These are phyloP conservation scores for Phytophthora aleatoria DNA, from an alignment of 352 stramenopile genomes.

Conservation along the genomic window DNA sequence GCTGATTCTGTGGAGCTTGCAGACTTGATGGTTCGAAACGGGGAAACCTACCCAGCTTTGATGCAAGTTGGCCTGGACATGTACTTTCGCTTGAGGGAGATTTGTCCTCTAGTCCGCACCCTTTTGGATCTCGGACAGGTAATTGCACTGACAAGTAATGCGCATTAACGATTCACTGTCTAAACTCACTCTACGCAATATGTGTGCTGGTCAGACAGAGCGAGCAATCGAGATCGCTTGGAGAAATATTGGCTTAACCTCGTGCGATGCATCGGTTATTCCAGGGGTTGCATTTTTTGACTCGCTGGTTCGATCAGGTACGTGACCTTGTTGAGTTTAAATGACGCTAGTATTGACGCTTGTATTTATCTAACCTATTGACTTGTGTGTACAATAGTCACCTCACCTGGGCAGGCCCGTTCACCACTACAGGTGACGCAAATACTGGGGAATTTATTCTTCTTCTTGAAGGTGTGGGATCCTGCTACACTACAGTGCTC, in stretches of 20 bases:
- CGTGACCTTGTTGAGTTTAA: slow-evolving; percentile 1
- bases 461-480: slow-evolving; percentile 67
- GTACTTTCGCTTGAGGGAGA: slow-evolving; percentile 61
- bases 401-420: slow-evolving; percentile 17
- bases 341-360: no score
- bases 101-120: slow-evolving; percentile 47
- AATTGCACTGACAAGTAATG: slow-evolving; percentile 5
- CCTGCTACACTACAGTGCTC: slow-evolving; percentile 33
- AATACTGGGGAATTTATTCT: slow-evolving; percentile 52
- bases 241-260: slow-evolving; percentile 44
- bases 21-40: slow-evolving; percentile 48
- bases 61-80: slow-evolving; percentile 72
- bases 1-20: slow-evolving; percentile 64
- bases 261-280: slow-evolving; percentile 46
- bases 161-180: neutral
- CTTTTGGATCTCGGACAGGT: slow-evolving; percentile 60
- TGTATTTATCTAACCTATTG: neutral
- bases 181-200: neutral
- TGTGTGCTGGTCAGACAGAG: slow-evolving; percentile 34
- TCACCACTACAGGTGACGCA: slow-evolving; percentile 49
- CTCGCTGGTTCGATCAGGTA: slow-evolving; percentile 39
- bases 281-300: slow-evolving; percentile 55
- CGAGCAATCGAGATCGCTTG: slow-evolving; percentile 55
- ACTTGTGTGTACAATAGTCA: slow-evolving; percentile 33
- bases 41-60: slow-evolving; percentile 30